phyloP scores from a whole-genome alignment of 78 protist species.

The Dictyostelium capitatum region DNA sequence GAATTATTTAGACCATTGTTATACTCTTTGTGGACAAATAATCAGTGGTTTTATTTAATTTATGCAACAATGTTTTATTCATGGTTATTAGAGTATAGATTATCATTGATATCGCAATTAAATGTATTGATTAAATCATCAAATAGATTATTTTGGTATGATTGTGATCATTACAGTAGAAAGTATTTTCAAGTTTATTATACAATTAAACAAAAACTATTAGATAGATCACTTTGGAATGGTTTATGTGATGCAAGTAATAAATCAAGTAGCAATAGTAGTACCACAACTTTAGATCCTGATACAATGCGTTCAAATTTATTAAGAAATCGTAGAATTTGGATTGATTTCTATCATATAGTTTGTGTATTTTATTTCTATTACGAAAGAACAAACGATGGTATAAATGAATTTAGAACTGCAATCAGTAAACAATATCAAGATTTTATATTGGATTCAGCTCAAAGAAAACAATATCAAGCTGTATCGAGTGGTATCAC shows the following conservation, averaged over 20 bases:
- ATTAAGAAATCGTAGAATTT: conserved; percentile 54
- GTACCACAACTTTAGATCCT: neutral
- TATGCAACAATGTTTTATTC: conserved; percentile 42
- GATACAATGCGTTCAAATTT: neutral
- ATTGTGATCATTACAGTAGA: conserved; percentile 29
- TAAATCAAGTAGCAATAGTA: neutral
- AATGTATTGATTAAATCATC: conserved; percentile 70
- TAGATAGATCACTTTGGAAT: conserved; percentile 49
- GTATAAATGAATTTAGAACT: conserved; percentile 14
- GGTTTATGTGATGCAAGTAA: conserved; percentile 35
- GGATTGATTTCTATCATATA: conserved; percentile 76
- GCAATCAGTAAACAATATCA: neutral
- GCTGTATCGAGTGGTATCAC: neutral
- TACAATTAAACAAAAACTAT: conserved; percentile 21
- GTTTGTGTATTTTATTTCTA: conserved; percentile 57
- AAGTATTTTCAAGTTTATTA: conserved; percentile 36
- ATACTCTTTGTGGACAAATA: conserved; percentile 48
- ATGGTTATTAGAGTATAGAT: conserved; percentile 67
- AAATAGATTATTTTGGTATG: conserved; percentile 73
- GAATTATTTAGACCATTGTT: conserved; percentile 56
- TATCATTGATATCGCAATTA: conserved; percentile 68
- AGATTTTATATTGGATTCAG: conserved; percentile 27
- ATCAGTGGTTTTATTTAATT: conserved; percentile 70
- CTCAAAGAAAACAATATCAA: neutral
- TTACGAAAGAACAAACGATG: conserved; percentile 29